Evolutionary conservation across 257 asterid genomes (phyloP), one percentile per base, ranked within the genome.

Genomic region (Verbascum thapsus): DNA sequence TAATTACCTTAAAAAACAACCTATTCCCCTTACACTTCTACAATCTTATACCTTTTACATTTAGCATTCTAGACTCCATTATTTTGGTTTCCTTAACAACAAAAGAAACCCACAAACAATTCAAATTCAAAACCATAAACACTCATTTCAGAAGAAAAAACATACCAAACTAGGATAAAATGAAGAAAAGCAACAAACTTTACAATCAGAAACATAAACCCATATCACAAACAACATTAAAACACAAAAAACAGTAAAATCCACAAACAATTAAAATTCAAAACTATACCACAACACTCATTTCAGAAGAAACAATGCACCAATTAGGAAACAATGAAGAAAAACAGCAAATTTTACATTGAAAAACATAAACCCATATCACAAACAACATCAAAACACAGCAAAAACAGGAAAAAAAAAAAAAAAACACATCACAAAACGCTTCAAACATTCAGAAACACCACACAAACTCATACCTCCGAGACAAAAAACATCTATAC

Each of bases 331-430:
- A 35, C 17, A 6, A 20, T 7, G 2, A 55, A 5, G 34, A 47
- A 67, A n/a, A n/a, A n/a, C 58, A 53, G 30, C 61, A 52, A 71
- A 53, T 39, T 60, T 67, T 18, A 64, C 19, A 48, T 41, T 53
- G 70, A 61, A 7, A 59, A 22, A 30, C 64, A 58, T 48, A 75
- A 63, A 61, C 75, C 72, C 71, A 72, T 43, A 44, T 32, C 64
- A 59, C 13, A 61, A 70, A 70, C 23, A 66, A 22, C 66, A 54
- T 2, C 8, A 51, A 2, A 35, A 44, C 63, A 63, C 23, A 18
- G 23, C 53, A 43, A 61, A 69, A 47, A 66, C 41, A 16, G 26
- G n/a, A 40, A 15, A 26, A 15, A 20, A 3, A 5, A 43, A 30
- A 3, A 2, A 59, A 59, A 16, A 43, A 63, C 53, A 56, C 47